Evolutionary conservation across 2,329 filamentous ascomycete species (phyloP).

Genomic region (Ramularia endophylla): DNA sequence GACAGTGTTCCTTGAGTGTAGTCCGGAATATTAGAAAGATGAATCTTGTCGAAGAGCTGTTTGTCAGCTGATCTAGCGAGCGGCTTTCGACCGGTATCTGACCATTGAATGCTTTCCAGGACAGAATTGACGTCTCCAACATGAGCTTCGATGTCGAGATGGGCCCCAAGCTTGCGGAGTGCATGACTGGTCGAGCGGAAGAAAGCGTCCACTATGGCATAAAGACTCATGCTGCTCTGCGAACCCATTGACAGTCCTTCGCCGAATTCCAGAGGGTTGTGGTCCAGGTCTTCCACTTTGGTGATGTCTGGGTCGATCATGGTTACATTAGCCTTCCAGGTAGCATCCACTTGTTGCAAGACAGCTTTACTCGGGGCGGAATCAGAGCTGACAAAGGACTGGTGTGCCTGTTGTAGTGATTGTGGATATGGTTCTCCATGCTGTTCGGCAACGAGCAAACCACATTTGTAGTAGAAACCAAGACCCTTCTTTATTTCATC

Average conservation of each 20-base stretch:
- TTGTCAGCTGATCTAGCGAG: constrained; percentile 9
- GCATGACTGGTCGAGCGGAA: too few relatives aligned
- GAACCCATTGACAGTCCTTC: background rate
- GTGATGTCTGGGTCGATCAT: constrained; percentile 7
- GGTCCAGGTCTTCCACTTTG: constrained; percentile 4
- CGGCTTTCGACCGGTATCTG: constrained; percentile 4
- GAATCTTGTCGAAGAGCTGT: constrained; percentile 6
- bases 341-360: too few relatives aligned
- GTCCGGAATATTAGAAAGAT: constrained; percentile 12
- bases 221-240: too few relatives aligned
- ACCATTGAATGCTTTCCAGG: constrained; percentile 11
- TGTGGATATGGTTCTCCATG: too few relatives aligned
- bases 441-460: too few relatives aligned
- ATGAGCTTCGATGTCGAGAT: constrained; percentile 5
- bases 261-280: constrained; percentile 5
- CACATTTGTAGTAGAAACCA: too few relatives aligned
- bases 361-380: too few relatives aligned
- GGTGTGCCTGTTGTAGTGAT: too few relatives aligned
- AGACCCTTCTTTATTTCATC: too few relatives aligned
- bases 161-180: too few relatives aligned
- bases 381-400: too few relatives aligned
- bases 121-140: constrained; percentile 8
- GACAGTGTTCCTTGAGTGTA: constrained; percentile 6
- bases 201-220: too few relatives aligned
- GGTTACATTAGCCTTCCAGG: constrained; percentile 7